Evolutionary conservation across 768 basidiomycete genomes (phyloP).

Genomic region (Leccinum boreale): DNA sequence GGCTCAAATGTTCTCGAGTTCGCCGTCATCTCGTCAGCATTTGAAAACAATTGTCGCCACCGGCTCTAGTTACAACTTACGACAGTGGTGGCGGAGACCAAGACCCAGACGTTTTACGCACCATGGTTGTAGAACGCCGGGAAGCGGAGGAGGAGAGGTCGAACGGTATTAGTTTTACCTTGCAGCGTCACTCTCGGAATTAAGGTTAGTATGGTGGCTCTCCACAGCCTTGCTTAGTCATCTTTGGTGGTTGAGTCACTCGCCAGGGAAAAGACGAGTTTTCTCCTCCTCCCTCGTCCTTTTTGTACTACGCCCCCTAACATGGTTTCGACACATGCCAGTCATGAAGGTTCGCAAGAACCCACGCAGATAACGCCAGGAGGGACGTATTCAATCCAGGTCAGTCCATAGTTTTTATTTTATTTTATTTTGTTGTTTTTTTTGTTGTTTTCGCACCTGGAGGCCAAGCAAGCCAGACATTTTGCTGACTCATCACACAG

Average conservation of each 20-base stretch:
- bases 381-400: conserved; percentile 75
- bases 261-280: conserved; percentile 3
- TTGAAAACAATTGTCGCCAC: background rate
- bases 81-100: background rate
- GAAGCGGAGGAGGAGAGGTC: background rate
- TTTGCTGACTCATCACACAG: conserved; percentile 47
- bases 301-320: conserved; percentile 1
- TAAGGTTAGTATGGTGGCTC: background rate
- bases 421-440: background rate
- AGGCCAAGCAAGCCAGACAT: conserved; percentile 10
- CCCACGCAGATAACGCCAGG: conserved; percentile 71
- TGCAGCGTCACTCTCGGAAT: background rate
- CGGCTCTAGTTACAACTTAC: background rate
- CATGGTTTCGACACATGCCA: conserved; percentile 31
- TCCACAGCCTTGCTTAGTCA: conserved; percentile 23
- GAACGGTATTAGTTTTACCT: background rate
- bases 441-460: conserved; percentile 23
- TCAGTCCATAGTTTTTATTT: conserved; percentile 33
- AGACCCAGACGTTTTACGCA: conserved; percentile 1
- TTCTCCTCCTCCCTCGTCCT: conserved; percentile 1
- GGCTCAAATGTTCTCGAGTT: background rate
- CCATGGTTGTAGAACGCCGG: background rate
- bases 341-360: conserved; percentile 34
- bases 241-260: conserved; percentile 2
- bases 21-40: background rate